Evolutionary conservation across 2,329 filamentous ascomycete genomes (phyloP), one percentile per base, ranked within the genome.

Genomic region (Fusarium sp.): DNA sequence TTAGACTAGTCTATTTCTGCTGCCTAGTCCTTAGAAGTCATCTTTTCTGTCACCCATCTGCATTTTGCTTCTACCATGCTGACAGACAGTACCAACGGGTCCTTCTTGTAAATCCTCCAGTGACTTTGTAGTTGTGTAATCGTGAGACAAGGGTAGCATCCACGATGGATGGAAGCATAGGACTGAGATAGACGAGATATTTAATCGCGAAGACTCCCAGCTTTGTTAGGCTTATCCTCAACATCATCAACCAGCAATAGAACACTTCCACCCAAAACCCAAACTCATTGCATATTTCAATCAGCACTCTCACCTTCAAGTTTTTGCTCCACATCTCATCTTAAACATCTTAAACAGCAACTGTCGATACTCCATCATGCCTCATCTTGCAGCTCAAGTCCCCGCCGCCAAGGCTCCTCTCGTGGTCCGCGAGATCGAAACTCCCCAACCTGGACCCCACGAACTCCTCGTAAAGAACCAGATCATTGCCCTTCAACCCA

Each of bases 381-480:
- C 51, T 61, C 69, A 72, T 41, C 51, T 72, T 5, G 69, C 69
- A 14, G 69, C 68, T 4, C 47, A 63, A 27, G 48, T 61, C 25
- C 68, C 68, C 2, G 51, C 65, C 30, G 61, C 68, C 8, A 72
- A 69, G 62, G 69, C 65, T 5, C 54, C 55, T 14, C 53, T 72
- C 0, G 55, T 46, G 25, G 37, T 72, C 6, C 43, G 42, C 12
- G 65, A 72, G 16, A 56, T 72, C 14, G 61, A 72, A 10, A 72
- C 65, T 7, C 65, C 68, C 6, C 30, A 69, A 14, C 69, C 65
- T 14, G 69, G 68, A n/a, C 65, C 61, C 6, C 42, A 64, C 20
- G 69, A 72, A 23, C 37, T 72, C 7, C 69, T 72, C 12, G 56
- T 72, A 28, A 72, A 72, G 23, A 72, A 69, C 51, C 51, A 69